Percentiles rank a stretch among this genome's conserved stretches.
Conservation (phyloP, 805 yeast species). For the Ogataea glucozyma region DNA sequence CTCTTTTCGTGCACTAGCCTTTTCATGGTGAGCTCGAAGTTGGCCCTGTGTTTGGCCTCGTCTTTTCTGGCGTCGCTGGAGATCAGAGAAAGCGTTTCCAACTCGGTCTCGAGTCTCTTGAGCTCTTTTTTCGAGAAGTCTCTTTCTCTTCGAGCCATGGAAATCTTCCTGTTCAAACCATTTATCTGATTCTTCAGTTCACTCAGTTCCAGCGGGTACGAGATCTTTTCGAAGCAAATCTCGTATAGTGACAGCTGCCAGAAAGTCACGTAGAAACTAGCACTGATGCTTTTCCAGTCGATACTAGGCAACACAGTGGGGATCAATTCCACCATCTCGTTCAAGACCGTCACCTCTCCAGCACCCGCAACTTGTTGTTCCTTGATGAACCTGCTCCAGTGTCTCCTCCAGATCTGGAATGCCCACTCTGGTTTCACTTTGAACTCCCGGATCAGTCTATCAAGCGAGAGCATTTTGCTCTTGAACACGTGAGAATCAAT, state of each 20-base stretch:
- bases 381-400: conserved; percentile 34
- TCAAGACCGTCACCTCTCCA: conserved; percentile 12
- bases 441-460: conserved; percentile 42
- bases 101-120: conserved; percentile 30
- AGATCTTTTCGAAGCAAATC: conserved; percentile 50
- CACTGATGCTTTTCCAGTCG: conserved; percentile 34
- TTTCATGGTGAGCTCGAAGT: conserved; percentile 34
- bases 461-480: conserved; percentile 41
- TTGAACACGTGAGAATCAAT: conserved; percentile 38
- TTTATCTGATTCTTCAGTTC: conserved; percentile 40
- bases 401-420: conserved; percentile 74
- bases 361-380: conserved; percentile 21
- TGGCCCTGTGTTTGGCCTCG: conserved; percentile 45
- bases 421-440: conserved; percentile 61
- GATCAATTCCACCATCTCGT: conserved; percentile 18
- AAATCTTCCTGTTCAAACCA: conserved; percentile 39
- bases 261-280: conserved; percentile 56
- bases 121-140: conserved; percentile 25
- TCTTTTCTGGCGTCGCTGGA: conserved; percentile 40
- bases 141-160: conserved; percentile 31
- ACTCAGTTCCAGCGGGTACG: conserved; percentile 50
- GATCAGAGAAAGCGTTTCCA: conserved; percentile 31
- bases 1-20: conserved; percentile 33
- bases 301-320: conserved; percentile 17
- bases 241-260: conserved; percentile 79